Base-by-base conservation (phyloP, 2,329 filamentous ascomycete species). In the Fusarium redolens region DNA sequence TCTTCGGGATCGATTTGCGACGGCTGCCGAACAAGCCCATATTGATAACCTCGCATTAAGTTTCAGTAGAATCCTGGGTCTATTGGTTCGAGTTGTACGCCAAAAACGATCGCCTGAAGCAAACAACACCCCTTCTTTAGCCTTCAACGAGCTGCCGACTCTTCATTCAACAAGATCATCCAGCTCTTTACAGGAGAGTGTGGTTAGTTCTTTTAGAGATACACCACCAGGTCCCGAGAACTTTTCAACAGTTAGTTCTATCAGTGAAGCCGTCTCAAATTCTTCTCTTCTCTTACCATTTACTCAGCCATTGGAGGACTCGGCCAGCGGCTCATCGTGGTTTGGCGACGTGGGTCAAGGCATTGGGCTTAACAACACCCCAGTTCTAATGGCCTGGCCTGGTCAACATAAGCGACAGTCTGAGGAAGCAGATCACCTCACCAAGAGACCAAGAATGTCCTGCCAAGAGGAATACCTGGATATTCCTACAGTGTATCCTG, bases 101-200 rank as follows among this genome's bases (percentile, higher is more conserved):
- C 76, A 74, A 18, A 77, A 51, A 22, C 57, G 56, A 20, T 74
- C 31, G 15, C 68, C 70, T 20, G 66, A 68, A 25, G 52, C 40
- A 40, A 37, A 17, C 12, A 55, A 9, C 14, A 77, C 76, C 30
- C 72, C 76, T 4, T 72, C 70, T 5, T 69, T 75, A 37, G 65
- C 70, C n/a, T 77, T 71, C 31, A 76, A 78, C 25, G 75, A 78
- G 37, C 38, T 76, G 6, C 73, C 76, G 6, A 76, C 74, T 51
- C 65, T 73, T 18, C 72, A 69, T 58, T 77, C 75, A 31, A 68
- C 62, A 43, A 60, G 55, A 31, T 78, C 75, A 22, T 77, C 75
- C 14, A 63, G 61, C 38, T 77, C 75, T 33, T 65, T 75, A 28
- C 63, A 65, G 15, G 65, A 50, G 6, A 72, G 74, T 58, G 28